These are phyloP conservation scores for Kodamaea nitidulidarum DNA, from an alignment of 805 yeast genomes.

Conservation along the genomic window DNA sequence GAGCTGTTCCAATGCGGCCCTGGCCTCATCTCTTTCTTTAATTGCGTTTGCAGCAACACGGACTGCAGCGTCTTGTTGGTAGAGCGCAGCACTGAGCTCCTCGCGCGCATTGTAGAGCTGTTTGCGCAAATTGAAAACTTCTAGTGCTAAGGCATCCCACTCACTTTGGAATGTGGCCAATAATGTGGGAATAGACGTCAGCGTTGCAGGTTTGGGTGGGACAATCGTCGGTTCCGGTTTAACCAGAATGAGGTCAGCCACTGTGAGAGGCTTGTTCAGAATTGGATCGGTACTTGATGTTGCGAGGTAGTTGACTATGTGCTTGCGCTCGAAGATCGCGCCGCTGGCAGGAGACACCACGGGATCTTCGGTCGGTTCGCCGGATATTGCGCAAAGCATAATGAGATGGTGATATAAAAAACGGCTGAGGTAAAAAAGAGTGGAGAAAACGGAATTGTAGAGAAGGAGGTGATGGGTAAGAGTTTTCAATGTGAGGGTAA, in stretches of 20 bases:
- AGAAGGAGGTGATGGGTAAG: no score
- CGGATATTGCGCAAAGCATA: constrained; percentile 49
- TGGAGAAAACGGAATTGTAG: neutral
- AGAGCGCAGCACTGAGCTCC: constrained; percentile 72
- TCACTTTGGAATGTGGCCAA: constrained; percentile 76
- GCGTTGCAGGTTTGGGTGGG: constrained; percentile 43
- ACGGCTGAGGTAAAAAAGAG: neutral
- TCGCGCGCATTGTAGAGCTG: constrained; percentile 62
- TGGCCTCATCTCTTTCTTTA: constrained; percentile 73
- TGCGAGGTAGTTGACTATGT: constrained; percentile 58
- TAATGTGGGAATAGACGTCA: constrained; percentile 73
- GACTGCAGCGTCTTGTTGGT: constrained; percentile 87
- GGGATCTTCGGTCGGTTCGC: constrained; percentile 64
- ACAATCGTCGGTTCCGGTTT: constrained; percentile 19
- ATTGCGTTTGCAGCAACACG: constrained; percentile 74
- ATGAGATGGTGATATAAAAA: constrained; percentile 1
- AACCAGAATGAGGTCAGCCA: constrained; percentile 53
- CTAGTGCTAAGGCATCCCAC: constrained; percentile 85
- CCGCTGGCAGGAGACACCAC: constrained; percentile 74
- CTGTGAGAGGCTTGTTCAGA: constrained; percentile 53
- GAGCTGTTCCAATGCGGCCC: constrained; percentile 57
- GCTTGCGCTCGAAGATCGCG: constrained; percentile 59
- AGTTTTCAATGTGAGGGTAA: no score
- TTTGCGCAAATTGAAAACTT: constrained; percentile 70
- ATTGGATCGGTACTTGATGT: constrained; percentile 76